phyloP scores from a whole-genome alignment of 139 green algal species.

The Axilococcus clingmanii region DNA sequence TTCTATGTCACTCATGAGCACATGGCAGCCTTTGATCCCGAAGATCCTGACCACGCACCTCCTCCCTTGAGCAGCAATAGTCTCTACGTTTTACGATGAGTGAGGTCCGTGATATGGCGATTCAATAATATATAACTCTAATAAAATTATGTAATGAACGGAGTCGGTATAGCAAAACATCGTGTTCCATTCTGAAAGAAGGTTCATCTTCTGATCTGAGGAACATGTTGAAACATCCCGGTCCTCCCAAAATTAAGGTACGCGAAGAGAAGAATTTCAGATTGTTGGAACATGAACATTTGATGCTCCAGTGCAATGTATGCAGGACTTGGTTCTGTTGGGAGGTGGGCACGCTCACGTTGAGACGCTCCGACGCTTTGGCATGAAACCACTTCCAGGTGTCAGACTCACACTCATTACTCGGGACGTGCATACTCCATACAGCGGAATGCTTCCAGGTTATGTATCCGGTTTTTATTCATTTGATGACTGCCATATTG shows the following conservation, averaged over 20 bases:
- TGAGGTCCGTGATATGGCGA: no score
- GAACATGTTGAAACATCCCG: background rate
- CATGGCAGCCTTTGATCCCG: no score
- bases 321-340: slow-evolving; percentile 78
- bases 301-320: background rate
- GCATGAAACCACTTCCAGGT: slow-evolving; percentile 60
- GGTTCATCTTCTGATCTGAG: background rate
- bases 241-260: background rate
- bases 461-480: slow-evolving; percentile 84
- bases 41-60: no score
- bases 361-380: slow-evolving; percentile 66
- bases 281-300: background rate
- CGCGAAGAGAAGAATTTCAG: background rate
- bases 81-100: no score
- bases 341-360: slow-evolving; percentile 78
- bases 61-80: no score
- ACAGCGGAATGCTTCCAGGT: slow-evolving; percentile 96
- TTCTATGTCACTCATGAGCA: no score
- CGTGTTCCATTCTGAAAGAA: background rate
- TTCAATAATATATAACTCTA: no score
- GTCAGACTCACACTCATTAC: slow-evolving; percentile 84
- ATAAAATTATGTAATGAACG: background rate
- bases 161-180: background rate
- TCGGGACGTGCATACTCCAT: slow-evolving; percentile 75
- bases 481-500: slow-evolving; percentile 89